phyloP scores from a whole-genome alignment of 1,284 basidiomycete genomes.

The Ustilago sp. region DNA sequence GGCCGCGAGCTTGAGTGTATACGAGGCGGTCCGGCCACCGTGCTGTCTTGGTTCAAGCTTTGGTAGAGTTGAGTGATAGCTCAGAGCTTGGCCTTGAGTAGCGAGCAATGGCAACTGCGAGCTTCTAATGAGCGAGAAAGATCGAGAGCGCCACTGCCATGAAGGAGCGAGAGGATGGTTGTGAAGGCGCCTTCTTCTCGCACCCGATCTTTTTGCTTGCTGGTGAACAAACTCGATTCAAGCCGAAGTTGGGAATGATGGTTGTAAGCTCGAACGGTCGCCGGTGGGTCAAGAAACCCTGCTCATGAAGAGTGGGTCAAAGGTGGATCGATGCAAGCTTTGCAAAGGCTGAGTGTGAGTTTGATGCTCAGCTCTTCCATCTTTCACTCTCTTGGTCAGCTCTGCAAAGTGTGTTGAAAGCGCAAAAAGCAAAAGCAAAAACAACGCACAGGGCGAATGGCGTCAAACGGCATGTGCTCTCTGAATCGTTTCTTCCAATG shows the following conservation, averaged over 20 bases:
- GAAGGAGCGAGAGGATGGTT: neutral
- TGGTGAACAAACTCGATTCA: neutral
- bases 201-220: neutral
- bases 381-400: neutral
- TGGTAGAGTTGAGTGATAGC: neutral
- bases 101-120: neutral
- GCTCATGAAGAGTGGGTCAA: neutral
- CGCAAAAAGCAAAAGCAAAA: neutral
- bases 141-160: neutral
- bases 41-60: neutral
- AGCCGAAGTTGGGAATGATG: neutral
- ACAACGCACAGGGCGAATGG: conserved; percentile 1
- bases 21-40: neutral
- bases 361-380: conserved; percentile 1
- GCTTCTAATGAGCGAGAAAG: neutral
- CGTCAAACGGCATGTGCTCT: conserved; percentile 1
- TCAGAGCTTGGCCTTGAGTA: neutral
- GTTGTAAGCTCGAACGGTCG: neutral
- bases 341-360: neutral
- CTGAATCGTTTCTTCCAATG: neutral
- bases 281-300: conserved; percentile 5
- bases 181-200: neutral
- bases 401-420: conserved; percentile 1
- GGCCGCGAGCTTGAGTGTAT: neutral
- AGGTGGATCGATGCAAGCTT: neutral